Evolutionary conservation across 139 green algal species (phyloP), one percentile per base, ranked within the genome.

Genomic region (Coccomyxa sp.): DNA sequence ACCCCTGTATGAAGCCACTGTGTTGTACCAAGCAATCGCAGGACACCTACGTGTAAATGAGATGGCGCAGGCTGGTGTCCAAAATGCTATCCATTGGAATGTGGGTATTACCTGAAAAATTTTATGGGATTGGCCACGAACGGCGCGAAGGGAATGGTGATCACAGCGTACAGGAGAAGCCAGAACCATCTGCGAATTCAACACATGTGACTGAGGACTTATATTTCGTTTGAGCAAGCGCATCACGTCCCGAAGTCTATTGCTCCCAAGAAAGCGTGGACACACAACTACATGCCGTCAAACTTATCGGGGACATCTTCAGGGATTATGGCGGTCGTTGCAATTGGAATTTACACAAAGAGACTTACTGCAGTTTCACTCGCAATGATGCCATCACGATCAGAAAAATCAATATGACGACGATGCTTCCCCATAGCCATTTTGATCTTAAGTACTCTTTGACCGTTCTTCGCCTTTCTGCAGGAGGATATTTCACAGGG

Each of bases 61-160:
- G 3, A 51, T 51, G 38, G 38, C 38, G 38, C 38, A 51, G 9
- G 63, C 63, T 74, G 51, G 0, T 27, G n/a, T 67, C 25, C n/a
- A 31, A 7, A 31, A 11, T 21, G 21, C 23, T 18, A 18, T 75
- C 23, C 0, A 18, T 75, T 0, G 30, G 7, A 7, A 38, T 57
- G 27, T 45, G 28, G 10, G 14, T n/a, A 76, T 21, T 51, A 84
- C 84, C 84, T 78, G 71, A 76, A 87, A 27, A 82, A 87, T 1
- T 67, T 58, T 0, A n/a, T 38, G 15, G 84, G 84, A 31, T 76
- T 71, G 30, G 16, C 38, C 1, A 87, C 28, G 27, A 79, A 87
- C 13, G 84, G 84, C 16, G 79, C 74, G 67, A 87, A 87, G 0
- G 84, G 84, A 10, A 87, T n/a, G 7, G 75, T 87, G 13, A 87